phyloP scores from a whole-genome alignment of 257 asterid species.

The Solanum commersonii region DNA sequence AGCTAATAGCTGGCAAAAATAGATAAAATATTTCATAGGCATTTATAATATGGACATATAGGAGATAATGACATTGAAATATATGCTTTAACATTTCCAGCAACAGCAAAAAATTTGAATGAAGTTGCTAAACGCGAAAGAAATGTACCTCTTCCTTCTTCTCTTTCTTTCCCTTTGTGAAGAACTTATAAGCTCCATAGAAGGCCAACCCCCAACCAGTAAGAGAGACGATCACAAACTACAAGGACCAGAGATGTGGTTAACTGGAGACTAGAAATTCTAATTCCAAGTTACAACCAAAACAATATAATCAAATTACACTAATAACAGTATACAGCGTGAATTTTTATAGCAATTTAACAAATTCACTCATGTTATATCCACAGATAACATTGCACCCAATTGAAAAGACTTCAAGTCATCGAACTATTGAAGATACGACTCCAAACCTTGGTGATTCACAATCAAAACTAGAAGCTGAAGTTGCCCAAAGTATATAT shows the following conservation, averaged over 20 bases:
- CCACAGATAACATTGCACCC: not conserved
- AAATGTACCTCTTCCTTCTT: slow-evolving; percentile 46
- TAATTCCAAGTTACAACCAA: not conserved
- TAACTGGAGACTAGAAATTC: not conserved
- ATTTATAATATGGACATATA: not conserved
- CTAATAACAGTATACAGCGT: not conserved
- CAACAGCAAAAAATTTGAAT: not conserved
- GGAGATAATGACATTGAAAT: not conserved
- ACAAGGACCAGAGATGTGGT: slow-evolving; percentile 11
- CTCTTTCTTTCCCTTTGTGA: slow-evolving; percentile 54
- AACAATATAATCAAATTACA: not conserved
- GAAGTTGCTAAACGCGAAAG: not conserved
- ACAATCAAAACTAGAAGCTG: not conserved
- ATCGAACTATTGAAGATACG: not conserved
- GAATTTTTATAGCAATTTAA: not conserved
- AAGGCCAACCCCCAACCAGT: slow-evolving; percentile 70
- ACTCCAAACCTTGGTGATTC: not conserved
- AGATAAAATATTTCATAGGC: not conserved
- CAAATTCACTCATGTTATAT: not conserved
- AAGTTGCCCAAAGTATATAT: not conserved
- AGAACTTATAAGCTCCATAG: slow-evolving; percentile 51
- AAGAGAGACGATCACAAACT: slow-evolving; percentile 78
- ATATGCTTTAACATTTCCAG: not conserved
- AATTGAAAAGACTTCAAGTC: not conserved
- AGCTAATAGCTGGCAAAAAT: not conserved